Conservation (phyloP, 305 asterid genomes). For the Coffea humblotiana region DNA sequence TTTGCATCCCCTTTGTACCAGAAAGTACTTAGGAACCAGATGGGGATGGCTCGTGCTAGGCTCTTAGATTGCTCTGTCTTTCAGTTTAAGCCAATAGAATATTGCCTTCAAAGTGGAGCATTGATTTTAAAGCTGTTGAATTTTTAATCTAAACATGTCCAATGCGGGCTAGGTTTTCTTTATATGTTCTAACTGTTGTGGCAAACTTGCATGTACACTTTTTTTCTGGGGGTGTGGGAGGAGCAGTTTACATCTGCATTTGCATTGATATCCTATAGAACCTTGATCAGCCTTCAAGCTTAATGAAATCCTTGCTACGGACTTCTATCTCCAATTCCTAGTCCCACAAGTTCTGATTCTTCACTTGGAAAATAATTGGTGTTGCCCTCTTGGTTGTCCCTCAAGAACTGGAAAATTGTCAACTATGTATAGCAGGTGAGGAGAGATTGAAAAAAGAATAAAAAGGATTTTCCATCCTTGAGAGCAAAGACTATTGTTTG, state of each 20-base stretch:
- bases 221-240: neutral
- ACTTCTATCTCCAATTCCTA: neutral
- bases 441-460: neutral
- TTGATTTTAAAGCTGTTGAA: neutral
- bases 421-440: neutral
- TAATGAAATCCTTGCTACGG: neutral
- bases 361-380: neutral
- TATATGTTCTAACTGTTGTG: neutral
- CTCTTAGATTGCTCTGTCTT: neutral
- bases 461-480: neutral
- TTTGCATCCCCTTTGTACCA: neutral
- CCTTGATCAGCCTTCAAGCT: neutral
- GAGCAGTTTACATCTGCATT: neutral
- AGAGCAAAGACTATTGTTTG: neutral
- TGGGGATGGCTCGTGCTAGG: neutral
- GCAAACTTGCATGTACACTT: neutral
- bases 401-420: neutral
- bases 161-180: neutral
- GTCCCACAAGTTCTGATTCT: neutral
- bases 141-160: neutral
- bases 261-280: neutral
- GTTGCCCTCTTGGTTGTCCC: neutral
- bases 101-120: neutral
- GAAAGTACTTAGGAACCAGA: neutral
- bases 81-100: neutral